These are phyloP conservation scores for Magnaporthales sp. DNA, from an alignment of 2,329 filamentous ascomycete genomes.

Conservation along the genomic window DNA sequence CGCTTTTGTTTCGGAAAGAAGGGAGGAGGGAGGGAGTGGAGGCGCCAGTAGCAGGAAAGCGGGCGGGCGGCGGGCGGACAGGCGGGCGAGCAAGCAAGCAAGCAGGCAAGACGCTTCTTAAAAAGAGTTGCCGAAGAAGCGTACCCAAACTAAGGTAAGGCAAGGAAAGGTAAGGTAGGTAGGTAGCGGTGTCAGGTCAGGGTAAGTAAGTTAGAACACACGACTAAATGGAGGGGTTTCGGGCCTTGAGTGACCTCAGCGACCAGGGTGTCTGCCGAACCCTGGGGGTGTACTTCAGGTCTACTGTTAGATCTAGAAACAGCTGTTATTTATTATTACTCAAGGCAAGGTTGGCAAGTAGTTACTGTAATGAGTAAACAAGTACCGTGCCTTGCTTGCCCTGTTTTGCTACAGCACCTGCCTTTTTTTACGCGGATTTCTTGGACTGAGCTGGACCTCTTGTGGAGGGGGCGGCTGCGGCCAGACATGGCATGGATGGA, in stretches of 20 bases:
- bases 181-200: not conserved
- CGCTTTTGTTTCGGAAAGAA: constrained; percentile 1
- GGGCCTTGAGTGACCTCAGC: not conserved
- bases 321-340: not conserved
- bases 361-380: not conserved
- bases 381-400: not conserved
- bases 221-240: not conserved
- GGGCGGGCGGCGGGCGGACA: not conserved
- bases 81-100: not conserved
- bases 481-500: not conserved
- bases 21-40: not conserved
- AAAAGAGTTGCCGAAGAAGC: not conserved
- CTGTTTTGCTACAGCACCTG: not conserved
- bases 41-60: not conserved
- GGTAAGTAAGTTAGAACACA: not conserved
- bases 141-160: not conserved
- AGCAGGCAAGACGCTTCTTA: not conserved
- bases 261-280: not conserved
- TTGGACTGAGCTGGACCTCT: not conserved
- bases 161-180: not conserved
- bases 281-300: not conserved
- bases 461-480: not conserved
- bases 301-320: not conserved
- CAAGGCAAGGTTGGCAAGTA: not conserved
- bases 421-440: not conserved